These are phyloP conservation scores for Ramaria sp. DNA, from an alignment of 768 basidiomycete species.

Conservation along the genomic window DNA sequence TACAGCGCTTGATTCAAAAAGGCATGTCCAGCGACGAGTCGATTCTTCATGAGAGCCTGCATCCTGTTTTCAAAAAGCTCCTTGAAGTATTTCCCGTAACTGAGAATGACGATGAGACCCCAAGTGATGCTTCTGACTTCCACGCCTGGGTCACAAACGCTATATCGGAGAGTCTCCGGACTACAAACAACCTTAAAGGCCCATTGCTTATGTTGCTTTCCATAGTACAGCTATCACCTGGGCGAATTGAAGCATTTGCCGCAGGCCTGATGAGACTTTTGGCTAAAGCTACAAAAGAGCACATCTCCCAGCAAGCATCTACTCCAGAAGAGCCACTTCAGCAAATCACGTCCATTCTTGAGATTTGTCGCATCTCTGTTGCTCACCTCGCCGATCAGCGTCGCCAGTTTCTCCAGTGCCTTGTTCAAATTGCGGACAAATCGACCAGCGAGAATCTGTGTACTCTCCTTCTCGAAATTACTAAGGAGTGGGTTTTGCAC, in stretches of 20 bases:
- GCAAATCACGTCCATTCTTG: constrained; percentile 65
- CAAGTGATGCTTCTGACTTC: constrained; percentile 63
- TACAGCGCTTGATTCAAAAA: constrained; percentile 81
- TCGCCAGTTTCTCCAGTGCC: constrained; percentile 62
- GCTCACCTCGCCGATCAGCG: constrained; percentile 80
- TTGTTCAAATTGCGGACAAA: constrained; percentile 80
- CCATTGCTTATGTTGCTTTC: constrained; percentile 81
- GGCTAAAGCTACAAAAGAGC: constrained; percentile 79
- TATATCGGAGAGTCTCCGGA: constrained; percentile 71
- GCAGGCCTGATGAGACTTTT: constrained; percentile 71
- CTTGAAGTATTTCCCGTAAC: constrained; percentile 67
- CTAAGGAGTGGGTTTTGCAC: constrained; percentile 82
- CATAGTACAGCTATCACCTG: constrained; percentile 67
- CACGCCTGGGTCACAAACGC: constrained; percentile 65
- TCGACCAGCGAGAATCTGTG: constrained; percentile 73
- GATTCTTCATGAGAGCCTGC: constrained; percentile 67
- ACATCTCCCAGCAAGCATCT: constrained; percentile 39
- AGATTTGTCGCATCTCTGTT: constrained; percentile 77
- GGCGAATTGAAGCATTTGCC: constrained; percentile 75
- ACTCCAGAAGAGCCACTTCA: constrained; percentile 38
- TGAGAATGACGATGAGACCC: constrained; percentile 61
- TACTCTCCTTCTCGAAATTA: constrained; percentile 74
- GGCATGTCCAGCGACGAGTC: constrained; percentile 75
- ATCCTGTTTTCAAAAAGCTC: constrained; percentile 75
- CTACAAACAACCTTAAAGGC: constrained; percentile 61